Evolutionary conservation across 2,329 filamentous ascomycete genomes (phyloP).

Genomic region (Colletotrichum tropicale): DNA sequence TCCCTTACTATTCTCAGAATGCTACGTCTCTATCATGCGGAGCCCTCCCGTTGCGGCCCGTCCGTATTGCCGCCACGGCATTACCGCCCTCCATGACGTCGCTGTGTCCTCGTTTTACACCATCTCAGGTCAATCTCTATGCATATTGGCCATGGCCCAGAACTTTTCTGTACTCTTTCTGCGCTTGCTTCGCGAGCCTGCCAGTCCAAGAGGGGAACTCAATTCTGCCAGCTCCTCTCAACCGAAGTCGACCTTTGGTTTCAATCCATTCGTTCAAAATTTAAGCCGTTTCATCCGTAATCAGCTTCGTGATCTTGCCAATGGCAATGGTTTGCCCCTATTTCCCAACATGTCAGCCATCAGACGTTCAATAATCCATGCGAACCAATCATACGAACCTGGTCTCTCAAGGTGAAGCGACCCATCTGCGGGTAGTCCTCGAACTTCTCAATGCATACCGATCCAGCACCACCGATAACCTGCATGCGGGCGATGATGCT

Average conservation of each 20-base stretch:
- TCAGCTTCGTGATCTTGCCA: conserved; percentile 96
- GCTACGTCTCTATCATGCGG: conserved; percentile 2
- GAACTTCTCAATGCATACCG: conserved; percentile 91
- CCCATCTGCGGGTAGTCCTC: conserved; percentile 96
- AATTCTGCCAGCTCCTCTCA: neutral
- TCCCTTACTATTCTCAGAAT: neutral
- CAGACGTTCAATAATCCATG: conserved; percentile 16
- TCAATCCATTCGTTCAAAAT: conserved; percentile 22
- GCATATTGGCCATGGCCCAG: neutral
- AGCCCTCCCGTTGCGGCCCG: neutral
- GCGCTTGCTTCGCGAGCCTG: neutral
- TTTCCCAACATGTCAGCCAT: conserved; percentile 19
- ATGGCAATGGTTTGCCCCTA: conserved; percentile 99
- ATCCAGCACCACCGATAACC: conserved; percentile 82
- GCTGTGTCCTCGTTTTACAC: neutral
- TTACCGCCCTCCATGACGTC: conserved; percentile 3
- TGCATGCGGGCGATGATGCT: conserved; percentile 93
- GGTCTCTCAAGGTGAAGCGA: conserved; percentile 87
- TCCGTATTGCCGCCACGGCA: neutral
- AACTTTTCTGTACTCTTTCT: neutral
- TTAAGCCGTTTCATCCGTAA: conserved; percentile 41
- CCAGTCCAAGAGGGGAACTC: neutral
- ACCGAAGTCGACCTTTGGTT: neutral
- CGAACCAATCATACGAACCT: conserved; percentile 56
- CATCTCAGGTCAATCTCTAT: neutral